Base-by-base conservation (phyloP, 2,329 filamentous ascomycete genomes). In the Fulvia fulva region DNA sequence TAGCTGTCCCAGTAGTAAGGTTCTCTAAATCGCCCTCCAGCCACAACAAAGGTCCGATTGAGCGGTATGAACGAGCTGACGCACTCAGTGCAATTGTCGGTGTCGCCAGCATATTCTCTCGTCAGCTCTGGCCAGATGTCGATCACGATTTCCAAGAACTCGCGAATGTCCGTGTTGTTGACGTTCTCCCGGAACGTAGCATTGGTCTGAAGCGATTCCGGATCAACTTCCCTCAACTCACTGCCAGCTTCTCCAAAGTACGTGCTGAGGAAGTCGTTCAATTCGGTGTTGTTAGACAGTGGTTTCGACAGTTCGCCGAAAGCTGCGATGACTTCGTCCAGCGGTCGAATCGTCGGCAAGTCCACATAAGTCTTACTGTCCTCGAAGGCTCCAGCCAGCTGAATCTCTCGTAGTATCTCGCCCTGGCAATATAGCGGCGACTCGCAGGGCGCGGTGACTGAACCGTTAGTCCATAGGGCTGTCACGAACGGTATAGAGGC, bases 341-440 rank as follows among this genome's bases (percentile, higher is more conserved):
- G 69, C 0, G 85, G 80, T 44, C 76, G 79, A 43, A 78, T 81
- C 2, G 85, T 87, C 0, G 86, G 86, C 59, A 75, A 71, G 61
- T 89, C 86, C 45, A 88, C 86, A 68, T 87, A 88, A 0, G 85
- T 87, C 77, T 88, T 89, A 59, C 85, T 88, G 73, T 88, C 86
- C 14, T 77, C 73, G 63, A 88, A 88, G 0, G 85, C 85, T 23
- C 75, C 76, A 2, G 86, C 86, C 9, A 88, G 76, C 74, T 88
- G 80, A 50, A 89, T 81, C 61, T 83, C 78, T 59, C 80, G 77
- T 2, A 89, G 77, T 12, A 88, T 78, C 0, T 87, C 82, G 50
- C 86, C 86, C 62, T 85, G 79, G 68, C 86, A 89, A 73, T 88
- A 89, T 21, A 88, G 77, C 16, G 83, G 81, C 8, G 85, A 88